These are phyloP conservation scores for Aspergillus sclerotioniger DNA, from an alignment of 495 filamentous ascomycete species.

Conservation along the genomic window DNA sequence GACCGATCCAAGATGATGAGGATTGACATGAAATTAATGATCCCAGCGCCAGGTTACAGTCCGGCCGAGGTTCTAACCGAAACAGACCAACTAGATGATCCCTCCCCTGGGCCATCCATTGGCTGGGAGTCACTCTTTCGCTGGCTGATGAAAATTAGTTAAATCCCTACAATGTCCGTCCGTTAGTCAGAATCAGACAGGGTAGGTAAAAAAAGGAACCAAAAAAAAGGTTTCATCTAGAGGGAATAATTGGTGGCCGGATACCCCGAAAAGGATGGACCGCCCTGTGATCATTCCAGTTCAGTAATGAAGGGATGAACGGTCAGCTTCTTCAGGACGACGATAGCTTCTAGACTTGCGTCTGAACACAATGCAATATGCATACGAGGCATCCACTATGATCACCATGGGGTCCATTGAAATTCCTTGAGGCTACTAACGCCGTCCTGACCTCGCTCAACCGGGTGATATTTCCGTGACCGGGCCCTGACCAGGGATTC, in stretches of 20 bases:
- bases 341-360: not conserved
- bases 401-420: not conserved
- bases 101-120: conserved; percentile 6
- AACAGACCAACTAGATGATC: conserved; percentile 20
- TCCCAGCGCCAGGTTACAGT: conserved; percentile 16
- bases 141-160: not conserved
- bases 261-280: conserved; percentile 12
- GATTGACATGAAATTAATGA: not conserved
- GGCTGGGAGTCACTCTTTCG: conserved; percentile 3
- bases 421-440: not conserved
- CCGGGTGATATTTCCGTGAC: not conserved
- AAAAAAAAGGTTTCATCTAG: conserved; percentile 1
- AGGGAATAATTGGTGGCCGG: conserved; percentile 17
- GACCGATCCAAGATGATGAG: conserved; percentile 2
- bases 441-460: not conserved
- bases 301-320: conserved; percentile 18
- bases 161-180: too few species aligned
- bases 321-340: not conserved
- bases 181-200: not conserved
- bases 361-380: not conserved
- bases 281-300: conserved; percentile 18
- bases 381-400: not conserved
- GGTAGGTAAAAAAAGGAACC: not conserved
- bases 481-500: not conserved
- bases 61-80: conserved; percentile 17